Conservation (phyloP, 2,329 filamentous ascomycete genomes). For the Bisporella sp. region DNA sequence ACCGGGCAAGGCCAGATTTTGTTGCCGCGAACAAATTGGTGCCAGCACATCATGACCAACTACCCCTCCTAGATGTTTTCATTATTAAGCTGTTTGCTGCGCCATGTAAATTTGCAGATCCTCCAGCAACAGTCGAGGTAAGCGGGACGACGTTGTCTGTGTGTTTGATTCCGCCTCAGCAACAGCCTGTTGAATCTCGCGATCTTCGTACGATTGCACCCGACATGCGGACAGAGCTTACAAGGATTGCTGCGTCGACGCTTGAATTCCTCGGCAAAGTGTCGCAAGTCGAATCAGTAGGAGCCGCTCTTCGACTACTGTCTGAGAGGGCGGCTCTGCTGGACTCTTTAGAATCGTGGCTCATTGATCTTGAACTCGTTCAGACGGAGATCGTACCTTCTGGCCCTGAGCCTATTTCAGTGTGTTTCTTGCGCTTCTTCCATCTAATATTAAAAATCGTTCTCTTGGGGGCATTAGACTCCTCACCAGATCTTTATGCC, state of each 20-base stretch:
- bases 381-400: constrained; percentile 12
- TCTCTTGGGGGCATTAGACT: constrained; percentile 28
- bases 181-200: constrained; percentile 16
- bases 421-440: constrained; percentile 31
- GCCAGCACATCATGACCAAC: constrained; percentile 25
- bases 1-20: constrained; percentile 31
- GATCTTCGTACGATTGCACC: constrained; percentile 29
- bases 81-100: too few species aligned
- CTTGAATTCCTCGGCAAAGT: constrained; percentile 29
- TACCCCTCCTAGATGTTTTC: constrained; percentile 36
- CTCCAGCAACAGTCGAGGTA: too few species aligned
- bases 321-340: constrained; percentile 27
- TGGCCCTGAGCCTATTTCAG: constrained; percentile 24
- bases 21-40: constrained; percentile 20
- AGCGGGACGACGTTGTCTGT: constrained; percentile 12
- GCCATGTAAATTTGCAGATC: too few species aligned
- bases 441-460: constrained; percentile 29
- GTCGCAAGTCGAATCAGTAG: constrained; percentile 19
- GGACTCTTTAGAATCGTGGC: constrained; percentile 28
- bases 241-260: constrained; percentile 26
- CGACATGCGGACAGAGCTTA: constrained; percentile 31
- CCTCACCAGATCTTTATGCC: constrained; percentile 20
- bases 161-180: constrained; percentile 16
- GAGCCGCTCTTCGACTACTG: constrained; percentile 21
- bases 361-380: constrained; percentile 22